These are phyloP conservation scores for Wakefieldia striispora DNA, from an alignment of 768 basidiomycete genomes.

Conservation along the genomic window DNA sequence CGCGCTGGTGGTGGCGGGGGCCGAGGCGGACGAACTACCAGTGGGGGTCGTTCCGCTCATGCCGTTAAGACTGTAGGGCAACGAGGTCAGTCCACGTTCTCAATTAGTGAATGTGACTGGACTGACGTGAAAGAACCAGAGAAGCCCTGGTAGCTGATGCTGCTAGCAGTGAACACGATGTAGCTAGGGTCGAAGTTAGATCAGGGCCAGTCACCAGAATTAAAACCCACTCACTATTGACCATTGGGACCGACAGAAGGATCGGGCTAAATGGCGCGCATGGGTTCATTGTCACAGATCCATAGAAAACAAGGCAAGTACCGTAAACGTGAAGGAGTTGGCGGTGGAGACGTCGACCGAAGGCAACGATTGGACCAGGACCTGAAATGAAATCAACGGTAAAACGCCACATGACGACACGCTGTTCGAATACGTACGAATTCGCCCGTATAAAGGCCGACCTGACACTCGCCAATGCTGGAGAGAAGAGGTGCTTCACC, in stretches of 20 bases:
- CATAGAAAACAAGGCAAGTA: conserved; percentile 27
- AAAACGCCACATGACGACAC: neutral
- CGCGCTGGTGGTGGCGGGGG: conserved; percentile 6
- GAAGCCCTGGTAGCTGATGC: conserved; percentile 38
- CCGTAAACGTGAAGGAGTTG: conserved; percentile 55
- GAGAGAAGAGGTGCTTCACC: conserved; percentile 49
- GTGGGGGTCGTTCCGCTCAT: conserved; percentile 55
- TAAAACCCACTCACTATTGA: conserved; percentile 46
- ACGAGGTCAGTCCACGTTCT: conserved; percentile 1
- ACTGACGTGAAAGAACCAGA: conserved; percentile 60
- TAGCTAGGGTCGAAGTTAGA: conserved; percentile 43
- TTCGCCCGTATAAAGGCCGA: conserved; percentile 59
- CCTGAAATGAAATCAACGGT: conserved; percentile 30
- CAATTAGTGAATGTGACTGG: neutral
- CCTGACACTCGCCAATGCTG: conserved; percentile 48
- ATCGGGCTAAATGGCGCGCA: conserved; percentile 42
- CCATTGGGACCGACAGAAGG: conserved; percentile 53
- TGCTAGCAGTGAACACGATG: conserved; percentile 50
- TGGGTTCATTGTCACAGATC: neutral
- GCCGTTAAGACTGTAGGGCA: conserved; percentile 43
- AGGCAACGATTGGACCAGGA: conserved; percentile 54
- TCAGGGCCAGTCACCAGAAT: neutral
- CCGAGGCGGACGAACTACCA: conserved; percentile 20
- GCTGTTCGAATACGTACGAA: conserved; percentile 38
- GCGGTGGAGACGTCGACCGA: conserved; percentile 51